Percentiles rank a stretch among this genome's conserved stretches.
phyloP scores from a whole-genome alignment of 495 filamentous ascomycete genomes.

The Penicillium ucsense region DNA sequence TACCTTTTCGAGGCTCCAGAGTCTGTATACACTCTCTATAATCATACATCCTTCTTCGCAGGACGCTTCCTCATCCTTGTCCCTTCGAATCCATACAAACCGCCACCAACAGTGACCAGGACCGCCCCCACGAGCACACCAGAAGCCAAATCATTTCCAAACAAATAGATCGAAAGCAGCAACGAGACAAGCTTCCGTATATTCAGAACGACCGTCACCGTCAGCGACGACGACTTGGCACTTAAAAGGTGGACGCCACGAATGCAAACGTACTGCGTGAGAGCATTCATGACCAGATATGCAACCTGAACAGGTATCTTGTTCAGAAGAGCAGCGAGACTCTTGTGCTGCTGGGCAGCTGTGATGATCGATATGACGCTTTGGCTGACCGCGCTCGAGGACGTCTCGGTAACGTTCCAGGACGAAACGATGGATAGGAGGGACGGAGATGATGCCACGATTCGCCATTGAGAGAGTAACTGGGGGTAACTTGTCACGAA shows the following conservation, averaged over 20 bases:
- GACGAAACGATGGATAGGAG: slow-evolving; percentile 15
- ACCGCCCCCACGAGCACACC: slow-evolving; percentile 72
- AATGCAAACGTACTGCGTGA: slow-evolving; percentile 92
- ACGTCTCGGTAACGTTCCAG: not conserved
- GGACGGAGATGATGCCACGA: slow-evolving; percentile 38
- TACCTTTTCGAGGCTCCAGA: not conserved
- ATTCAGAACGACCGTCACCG: slow-evolving; percentile 92
- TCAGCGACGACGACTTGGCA: slow-evolving; percentile 77
- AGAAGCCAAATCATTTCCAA: slow-evolving; percentile 68
- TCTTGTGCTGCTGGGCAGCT: slow-evolving; percentile 1
- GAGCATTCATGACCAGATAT: slow-evolving; percentile 66
- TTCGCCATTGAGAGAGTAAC: slow-evolving; percentile 38
- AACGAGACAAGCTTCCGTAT: slow-evolving; percentile 90
- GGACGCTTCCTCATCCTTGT: slow-evolving; percentile 24
- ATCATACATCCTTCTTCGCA: slow-evolving; percentile 15
- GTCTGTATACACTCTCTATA: no score
- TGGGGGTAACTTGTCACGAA: slow-evolving; percentile 41
- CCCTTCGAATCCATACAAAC: slow-evolving; percentile 75
- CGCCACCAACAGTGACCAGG: slow-evolving; percentile 81
- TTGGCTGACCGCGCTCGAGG: not conserved
- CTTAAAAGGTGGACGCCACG: slow-evolving; percentile 87
- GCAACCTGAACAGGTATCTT: slow-evolving; percentile 60
- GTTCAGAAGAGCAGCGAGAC: slow-evolving; percentile 18
- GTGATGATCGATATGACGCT: slow-evolving; percentile 5
- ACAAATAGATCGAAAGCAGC: slow-evolving; percentile 81